Evolutionary conservation across 1,284 basidiomycete species (phyloP), one percentile per base, ranked within the genome.

Genomic region (Ustilago cynodontis): DNA sequence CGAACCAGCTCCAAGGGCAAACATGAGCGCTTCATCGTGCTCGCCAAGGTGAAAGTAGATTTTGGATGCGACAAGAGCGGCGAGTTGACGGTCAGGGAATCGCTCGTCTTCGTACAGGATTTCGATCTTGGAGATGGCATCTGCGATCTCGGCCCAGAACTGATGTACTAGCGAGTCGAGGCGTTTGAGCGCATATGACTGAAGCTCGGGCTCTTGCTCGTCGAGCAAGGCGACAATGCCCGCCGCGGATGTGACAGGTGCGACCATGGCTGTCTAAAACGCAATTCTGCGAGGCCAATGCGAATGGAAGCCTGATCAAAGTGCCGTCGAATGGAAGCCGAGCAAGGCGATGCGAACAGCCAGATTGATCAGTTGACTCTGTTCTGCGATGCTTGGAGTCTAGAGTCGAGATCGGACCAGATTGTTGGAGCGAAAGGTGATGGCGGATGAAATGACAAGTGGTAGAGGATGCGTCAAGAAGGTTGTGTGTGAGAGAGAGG

Each of bases 111-210:
- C 85, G 61, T 84, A 85, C 37, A 86, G 79, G 41, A 84, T 79
- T 60, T 86, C 85, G 65, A 86, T 80, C 54, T 82, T 81, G 57
- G 80, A 70, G 56, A 86, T 75, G 49, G 79, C 77, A 65, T 86
- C 85, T 49, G 85, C 83, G 35, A 86, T 83, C 62, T 86, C 85
- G 10, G 85, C 79, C 85, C 85, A 86, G 72, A 83, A 85, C 26
- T 80, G 78, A 53, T 82, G 77, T 2, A 86, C 85, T 22, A 84
- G 66, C 29, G 70, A 68, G 55, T 86, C 77, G 59, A 86, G 82
- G 61, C 83, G 81, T 59, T 82, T 73, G 59, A 86, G 77, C 0
- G 85, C 85, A 63, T 85, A 85, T 3, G 79, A 77, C 71, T 83
- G 82, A 37, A 86, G 78, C 64, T 85, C 83, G 11, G 79, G 71